Evolutionary conservation across 352 stramenopile genomes (phyloP).

Genomic region (Phytophthora kernoviae): DNA sequence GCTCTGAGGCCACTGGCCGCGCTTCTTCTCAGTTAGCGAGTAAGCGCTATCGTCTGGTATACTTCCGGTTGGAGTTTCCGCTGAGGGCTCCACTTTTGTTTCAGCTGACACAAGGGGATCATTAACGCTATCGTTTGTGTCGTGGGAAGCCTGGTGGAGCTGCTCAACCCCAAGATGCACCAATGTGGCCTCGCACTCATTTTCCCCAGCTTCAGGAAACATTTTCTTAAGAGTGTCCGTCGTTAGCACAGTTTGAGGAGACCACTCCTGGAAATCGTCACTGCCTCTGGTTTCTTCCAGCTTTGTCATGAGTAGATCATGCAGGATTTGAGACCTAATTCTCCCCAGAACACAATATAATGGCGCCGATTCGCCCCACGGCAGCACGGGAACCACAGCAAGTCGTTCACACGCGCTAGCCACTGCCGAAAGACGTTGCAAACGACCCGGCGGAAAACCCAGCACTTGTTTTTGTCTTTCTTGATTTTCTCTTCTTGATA

Average conservation of each 20-base stretch:
- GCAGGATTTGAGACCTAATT: slow-evolving; percentile 28
- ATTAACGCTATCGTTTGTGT: neutral
- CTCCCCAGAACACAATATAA: slow-evolving; percentile 25
- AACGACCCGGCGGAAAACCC: slow-evolving; percentile 32
- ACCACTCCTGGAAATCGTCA: slow-evolving; percentile 14
- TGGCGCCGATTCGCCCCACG: slow-evolving; percentile 12
- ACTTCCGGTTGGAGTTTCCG: slow-evolving; percentile 12
- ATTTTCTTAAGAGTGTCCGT: slow-evolving; percentile 14
- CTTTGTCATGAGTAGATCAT: slow-evolving; percentile 12
- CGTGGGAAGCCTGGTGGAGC: slow-evolving; percentile 13
- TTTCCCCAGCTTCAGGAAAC: slow-evolving; percentile 19
- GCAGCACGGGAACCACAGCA: slow-evolving; percentile 18
- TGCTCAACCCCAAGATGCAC: slow-evolving; percentile 18
- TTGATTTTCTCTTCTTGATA: slow-evolving; percentile 51
- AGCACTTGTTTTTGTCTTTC: slow-evolving; percentile 36
- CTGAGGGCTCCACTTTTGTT: slow-evolving; percentile 1
- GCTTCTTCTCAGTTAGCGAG: slow-evolving; percentile 5
- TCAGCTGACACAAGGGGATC: slow-evolving; percentile 1
- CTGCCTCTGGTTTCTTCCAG: slow-evolving; percentile 4
- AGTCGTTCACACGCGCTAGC: slow-evolving; percentile 26
- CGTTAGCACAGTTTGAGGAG: slow-evolving; percentile 20
- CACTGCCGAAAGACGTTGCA: slow-evolving; percentile 26
- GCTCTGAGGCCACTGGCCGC: neutral
- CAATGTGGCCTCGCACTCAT: slow-evolving; percentile 29
- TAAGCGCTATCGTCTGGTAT: slow-evolving; percentile 2